These are phyloP conservation scores for Chlamydomonas sp. DNA, from an alignment of 139 green algal genomes.

Conservation along the genomic window DNA sequence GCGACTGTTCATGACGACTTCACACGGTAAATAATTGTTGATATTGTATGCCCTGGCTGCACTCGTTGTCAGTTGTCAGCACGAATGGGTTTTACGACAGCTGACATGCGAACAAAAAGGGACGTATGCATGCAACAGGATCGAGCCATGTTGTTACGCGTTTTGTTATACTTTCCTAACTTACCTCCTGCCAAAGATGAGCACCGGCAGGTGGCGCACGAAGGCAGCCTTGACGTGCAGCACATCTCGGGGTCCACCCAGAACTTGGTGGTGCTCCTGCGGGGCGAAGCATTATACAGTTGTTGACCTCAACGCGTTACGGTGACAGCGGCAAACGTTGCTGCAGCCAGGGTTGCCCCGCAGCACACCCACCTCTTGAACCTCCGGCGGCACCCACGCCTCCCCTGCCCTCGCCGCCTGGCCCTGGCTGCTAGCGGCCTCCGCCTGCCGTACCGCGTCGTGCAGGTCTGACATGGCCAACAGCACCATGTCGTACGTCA, in stretches of 20 bases:
- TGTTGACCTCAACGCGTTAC: too few species aligned
- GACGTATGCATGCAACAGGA: too few species aligned
- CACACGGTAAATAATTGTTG: too few species aligned
- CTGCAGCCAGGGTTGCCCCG: background rate
- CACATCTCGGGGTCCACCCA: constrained; percentile 78
- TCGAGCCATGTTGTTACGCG: too few species aligned
- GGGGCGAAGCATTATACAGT: too few species aligned
- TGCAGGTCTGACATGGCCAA: constrained; percentile 40
- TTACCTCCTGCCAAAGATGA: constrained; percentile 73
- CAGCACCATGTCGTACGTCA: constrained; percentile 27
- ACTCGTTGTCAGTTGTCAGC: too few species aligned
- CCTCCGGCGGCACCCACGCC: constrained; percentile 39
- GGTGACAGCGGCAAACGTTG: background rate
- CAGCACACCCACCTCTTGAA: constrained; percentile 30
- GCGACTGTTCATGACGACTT: too few species aligned
- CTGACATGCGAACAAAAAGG: too few species aligned
- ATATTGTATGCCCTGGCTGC: too few species aligned
- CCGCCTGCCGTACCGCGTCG: constrained; percentile 12
- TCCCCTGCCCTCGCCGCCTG: background rate
- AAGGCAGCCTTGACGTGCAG: constrained; percentile 70
- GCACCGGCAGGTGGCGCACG: constrained; percentile 81
- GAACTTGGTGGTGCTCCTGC: constrained; percentile 81
- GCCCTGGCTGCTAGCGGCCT: too few species aligned
- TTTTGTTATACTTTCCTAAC: too few species aligned
- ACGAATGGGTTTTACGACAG: too few species aligned